phyloP scores from a whole-genome alignment of 106 monocot genomes.

The Chionographis japonica region DNA sequence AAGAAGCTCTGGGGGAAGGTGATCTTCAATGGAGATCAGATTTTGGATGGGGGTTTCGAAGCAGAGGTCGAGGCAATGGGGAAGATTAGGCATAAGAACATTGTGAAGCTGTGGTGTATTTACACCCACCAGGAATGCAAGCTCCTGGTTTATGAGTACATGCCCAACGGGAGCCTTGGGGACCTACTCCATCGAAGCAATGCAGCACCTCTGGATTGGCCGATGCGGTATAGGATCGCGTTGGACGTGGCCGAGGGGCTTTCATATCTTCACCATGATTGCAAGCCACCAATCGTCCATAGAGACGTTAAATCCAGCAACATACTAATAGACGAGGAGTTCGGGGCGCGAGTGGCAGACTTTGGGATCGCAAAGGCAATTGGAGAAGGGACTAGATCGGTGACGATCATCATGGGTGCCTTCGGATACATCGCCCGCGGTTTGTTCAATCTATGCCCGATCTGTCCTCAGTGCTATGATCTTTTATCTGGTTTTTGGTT shows the following conservation, averaged over 20 bases:
- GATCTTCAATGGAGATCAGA: neutral
- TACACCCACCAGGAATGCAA: slow-evolving; percentile 37
- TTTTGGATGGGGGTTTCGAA: slow-evolving; percentile 13
- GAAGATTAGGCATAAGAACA: slow-evolving; percentile 50
- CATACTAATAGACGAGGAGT: slow-evolving; percentile 51
- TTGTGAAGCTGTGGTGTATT: slow-evolving; percentile 41
- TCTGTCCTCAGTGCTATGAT: no score
- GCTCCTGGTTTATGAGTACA: slow-evolving; percentile 40
- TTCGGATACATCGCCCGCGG: slow-evolving; percentile 68
- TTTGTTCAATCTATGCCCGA: slow-evolving; percentile 4
- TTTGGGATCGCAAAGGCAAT: slow-evolving; percentile 61
- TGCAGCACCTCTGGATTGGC: slow-evolving; percentile 42
- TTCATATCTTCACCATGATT: slow-evolving; percentile 55
- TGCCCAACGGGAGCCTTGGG: slow-evolving; percentile 41
- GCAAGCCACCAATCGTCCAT: slow-evolving; percentile 46
- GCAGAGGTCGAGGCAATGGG: slow-evolving; percentile 39
- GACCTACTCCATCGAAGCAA: slow-evolving; percentile 40
- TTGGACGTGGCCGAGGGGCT: slow-evolving; percentile 50
- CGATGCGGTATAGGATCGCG: slow-evolving; percentile 40
- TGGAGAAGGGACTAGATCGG: slow-evolving; percentile 36
- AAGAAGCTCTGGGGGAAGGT: slow-evolving; percentile 36
- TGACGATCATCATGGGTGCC: slow-evolving; percentile 59
- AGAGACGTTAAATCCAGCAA: slow-evolving; percentile 60
- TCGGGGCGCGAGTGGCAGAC: slow-evolving; percentile 47
- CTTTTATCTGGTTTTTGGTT: no score